phyloP scores from a whole-genome alignment of 441 rosid genomes.

The Populus hybrid region DNA sequence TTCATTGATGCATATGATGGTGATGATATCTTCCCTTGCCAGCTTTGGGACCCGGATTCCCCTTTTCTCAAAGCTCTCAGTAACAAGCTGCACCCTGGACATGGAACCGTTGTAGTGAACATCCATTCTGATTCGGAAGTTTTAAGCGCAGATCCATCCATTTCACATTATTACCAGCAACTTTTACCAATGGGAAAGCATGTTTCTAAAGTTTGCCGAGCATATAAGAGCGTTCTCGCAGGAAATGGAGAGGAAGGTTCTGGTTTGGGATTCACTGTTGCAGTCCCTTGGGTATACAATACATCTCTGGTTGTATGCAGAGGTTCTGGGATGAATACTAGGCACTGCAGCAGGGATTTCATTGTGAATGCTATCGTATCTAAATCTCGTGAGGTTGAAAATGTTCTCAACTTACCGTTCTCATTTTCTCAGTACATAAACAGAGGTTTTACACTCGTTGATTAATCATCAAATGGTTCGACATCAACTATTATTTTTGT shows the following conservation, averaged over 20 bases:
- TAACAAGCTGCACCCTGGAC: conserved; percentile 53
- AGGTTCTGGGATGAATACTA: conserved; percentile 34
- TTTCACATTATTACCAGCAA: conserved; percentile 31
- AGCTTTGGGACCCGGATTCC: conserved; percentile 72
- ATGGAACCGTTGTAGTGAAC: conserved; percentile 88
- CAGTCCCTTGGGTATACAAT: conserved; percentile 84
- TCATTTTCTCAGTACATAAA: conserved; percentile 58
- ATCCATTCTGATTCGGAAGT: conserved; percentile 72
- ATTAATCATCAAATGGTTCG: conserved; percentile 20
- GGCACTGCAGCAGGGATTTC: conserved; percentile 27
- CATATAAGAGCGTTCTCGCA: conserved; percentile 52
- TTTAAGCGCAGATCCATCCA: conserved; percentile 24
- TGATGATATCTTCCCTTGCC: conserved; percentile 79
- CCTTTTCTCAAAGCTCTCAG: conserved; percentile 63
- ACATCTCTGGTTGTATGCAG: conserved; percentile 63
- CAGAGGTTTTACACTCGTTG: conserved; percentile 49
- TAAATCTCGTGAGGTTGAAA: conserved; percentile 50
- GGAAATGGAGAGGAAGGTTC: conserved; percentile 26
- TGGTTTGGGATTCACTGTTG: conserved; percentile 53
- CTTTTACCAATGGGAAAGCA: conserved; percentile 45
- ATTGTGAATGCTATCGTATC: conserved; percentile 38
- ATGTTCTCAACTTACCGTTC: conserved; percentile 54
- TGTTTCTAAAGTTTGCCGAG: conserved; percentile 49
- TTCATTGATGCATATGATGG: conserved; percentile 96
- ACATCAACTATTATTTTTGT: neutral